A percentile compares a stretch with the other conserved stretches of the same genome.
phyloP scores from a whole-genome alignment of 1,284 basidiomycete genomes.

The Ustilago bromivora region DNA sequence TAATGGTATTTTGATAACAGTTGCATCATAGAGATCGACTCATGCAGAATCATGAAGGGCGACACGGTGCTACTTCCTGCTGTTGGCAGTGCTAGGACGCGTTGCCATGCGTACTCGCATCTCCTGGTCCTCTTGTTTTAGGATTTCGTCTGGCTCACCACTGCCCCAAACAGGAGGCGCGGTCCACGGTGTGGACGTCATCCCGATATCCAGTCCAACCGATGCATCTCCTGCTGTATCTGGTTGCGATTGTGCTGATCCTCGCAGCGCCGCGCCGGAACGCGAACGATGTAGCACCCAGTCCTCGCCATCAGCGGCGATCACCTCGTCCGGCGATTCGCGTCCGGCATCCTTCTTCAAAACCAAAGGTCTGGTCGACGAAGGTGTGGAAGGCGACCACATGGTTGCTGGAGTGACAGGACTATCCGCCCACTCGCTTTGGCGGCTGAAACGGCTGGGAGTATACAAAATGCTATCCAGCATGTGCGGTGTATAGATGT shows the following conservation, averaged over 20 bases:
- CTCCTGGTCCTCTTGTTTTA: conserved; percentile 27
- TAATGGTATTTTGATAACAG: background rate
- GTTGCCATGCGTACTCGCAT: conserved; percentile 39
- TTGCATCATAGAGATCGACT: background rate
- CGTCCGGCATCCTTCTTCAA: background rate
- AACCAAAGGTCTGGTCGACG: conserved; percentile 5
- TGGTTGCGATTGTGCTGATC: background rate
- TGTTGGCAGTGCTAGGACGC: background rate
- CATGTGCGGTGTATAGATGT: conserved; percentile 13
- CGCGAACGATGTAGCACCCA: conserved; percentile 8
- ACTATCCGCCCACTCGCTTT: conserved; percentile 17
- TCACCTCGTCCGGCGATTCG: background rate
- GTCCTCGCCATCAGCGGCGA: background rate
- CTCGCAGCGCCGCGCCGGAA: conserved; percentile 10
- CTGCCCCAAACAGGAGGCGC: conserved; percentile 26
- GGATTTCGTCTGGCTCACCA: conserved; percentile 16
- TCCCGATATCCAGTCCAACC: conserved; percentile 26
- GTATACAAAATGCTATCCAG: conserved; percentile 11
- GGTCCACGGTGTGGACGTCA: conserved; percentile 16
- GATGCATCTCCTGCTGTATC: conserved; percentile 6
- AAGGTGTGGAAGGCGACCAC: conserved; percentile 27
- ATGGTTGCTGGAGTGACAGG: conserved; percentile 22
- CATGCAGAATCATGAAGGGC: background rate
- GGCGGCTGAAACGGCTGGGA: conserved; percentile 9
- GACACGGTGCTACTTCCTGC: background rate